Percentiles rank a stretch among this genome's conserved stretches.
These are phyloP conservation scores for Phytophthora rubi DNA, from an alignment of 352 stramenopile species.

Conservation along the genomic window DNA sequence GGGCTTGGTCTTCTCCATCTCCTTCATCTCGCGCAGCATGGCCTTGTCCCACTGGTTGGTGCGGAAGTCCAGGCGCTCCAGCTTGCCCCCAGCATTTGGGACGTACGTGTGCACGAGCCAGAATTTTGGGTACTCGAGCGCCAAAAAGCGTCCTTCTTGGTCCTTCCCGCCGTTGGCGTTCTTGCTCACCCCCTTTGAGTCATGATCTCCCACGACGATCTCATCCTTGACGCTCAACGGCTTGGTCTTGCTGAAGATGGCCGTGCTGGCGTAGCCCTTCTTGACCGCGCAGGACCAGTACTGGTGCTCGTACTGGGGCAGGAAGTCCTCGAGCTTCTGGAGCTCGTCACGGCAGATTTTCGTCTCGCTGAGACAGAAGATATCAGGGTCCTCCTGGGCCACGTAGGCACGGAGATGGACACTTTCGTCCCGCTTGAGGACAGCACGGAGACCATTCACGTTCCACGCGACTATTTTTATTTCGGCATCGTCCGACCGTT, in stretches of 20 bases:
- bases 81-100: constrained; percentile 73
- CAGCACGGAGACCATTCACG: constrained; percentile 81
- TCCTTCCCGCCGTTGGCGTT: constrained; percentile 48
- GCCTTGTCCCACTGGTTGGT: constrained; percentile 81
- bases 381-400: constrained; percentile 77
- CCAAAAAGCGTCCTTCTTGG: constrained; percentile 82
- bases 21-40: constrained; percentile 71
- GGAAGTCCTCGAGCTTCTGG: constrained; percentile 72
- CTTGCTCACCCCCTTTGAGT: constrained; percentile 35
- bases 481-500: constrained; percentile 13
- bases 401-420: constrained; percentile 78
- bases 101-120: constrained; percentile 91
- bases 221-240: constrained; percentile 74
- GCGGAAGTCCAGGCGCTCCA: constrained; percentile 77
- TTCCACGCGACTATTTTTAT: constrained; percentile 82
- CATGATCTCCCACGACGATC: constrained; percentile 55
- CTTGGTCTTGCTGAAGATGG: constrained; percentile 75
- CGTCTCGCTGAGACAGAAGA: constrained; percentile 87
- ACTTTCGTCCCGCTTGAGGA: constrained; percentile 76
- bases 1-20: constrained; percentile 76
- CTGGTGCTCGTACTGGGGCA: constrained; percentile 79
- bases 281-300: constrained; percentile 81
- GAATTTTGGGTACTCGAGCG: constrained; percentile 74
- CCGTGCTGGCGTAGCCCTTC: constrained; percentile 83
- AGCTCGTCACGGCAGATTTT: constrained; percentile 83